Percentiles rank a stretch among this genome's conserved stretches.
These are phyloP conservation scores for Mycothermus thermophilus DNA, from an alignment of 495 filamentous ascomycete species.

Conservation along the genomic window DNA sequence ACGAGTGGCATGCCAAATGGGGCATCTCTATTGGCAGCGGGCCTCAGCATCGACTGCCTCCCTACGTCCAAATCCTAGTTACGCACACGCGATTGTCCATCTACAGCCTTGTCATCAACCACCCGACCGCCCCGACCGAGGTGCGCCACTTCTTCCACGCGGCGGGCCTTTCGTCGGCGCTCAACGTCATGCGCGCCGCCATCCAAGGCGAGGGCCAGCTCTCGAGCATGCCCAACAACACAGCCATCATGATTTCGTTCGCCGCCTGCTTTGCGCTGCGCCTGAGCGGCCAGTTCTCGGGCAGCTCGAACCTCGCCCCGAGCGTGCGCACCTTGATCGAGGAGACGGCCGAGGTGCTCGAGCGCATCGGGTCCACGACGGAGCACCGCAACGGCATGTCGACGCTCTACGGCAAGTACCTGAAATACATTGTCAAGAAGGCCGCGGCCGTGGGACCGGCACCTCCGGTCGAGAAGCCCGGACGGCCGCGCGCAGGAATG, in stretches of 20 bases:
- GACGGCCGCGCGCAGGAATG: background rate
- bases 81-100: constrained; percentile 57
- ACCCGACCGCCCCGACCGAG: constrained; percentile 53
- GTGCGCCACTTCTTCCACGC: constrained; percentile 59
- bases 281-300: constrained; percentile 43
- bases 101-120: constrained; percentile 62
- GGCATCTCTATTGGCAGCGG: constrained; percentile 43
- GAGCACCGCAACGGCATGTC: constrained; percentile 50
- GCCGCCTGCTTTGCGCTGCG: constrained; percentile 57
- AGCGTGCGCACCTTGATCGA: constrained; percentile 55
- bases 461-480: constrained; percentile 1
- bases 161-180: constrained; percentile 50
- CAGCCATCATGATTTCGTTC: constrained; percentile 64
- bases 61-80: constrained; percentile 63
- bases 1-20: constrained; percentile 49
- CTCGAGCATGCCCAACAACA: constrained; percentile 66
- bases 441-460: constrained; percentile 11
- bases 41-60: constrained; percentile 44
- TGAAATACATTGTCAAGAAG: constrained; percentile 43
- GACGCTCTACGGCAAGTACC: constrained; percentile 46
- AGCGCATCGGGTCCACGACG: constrained; percentile 50
- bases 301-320: constrained; percentile 47
- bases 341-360: constrained; percentile 53
- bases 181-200: constrained; percentile 60
- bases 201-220: constrained; percentile 56